Evolutionary conservation across 2,329 filamentous ascomycete species (phyloP).

Genomic region (Hypoxylon sp.): DNA sequence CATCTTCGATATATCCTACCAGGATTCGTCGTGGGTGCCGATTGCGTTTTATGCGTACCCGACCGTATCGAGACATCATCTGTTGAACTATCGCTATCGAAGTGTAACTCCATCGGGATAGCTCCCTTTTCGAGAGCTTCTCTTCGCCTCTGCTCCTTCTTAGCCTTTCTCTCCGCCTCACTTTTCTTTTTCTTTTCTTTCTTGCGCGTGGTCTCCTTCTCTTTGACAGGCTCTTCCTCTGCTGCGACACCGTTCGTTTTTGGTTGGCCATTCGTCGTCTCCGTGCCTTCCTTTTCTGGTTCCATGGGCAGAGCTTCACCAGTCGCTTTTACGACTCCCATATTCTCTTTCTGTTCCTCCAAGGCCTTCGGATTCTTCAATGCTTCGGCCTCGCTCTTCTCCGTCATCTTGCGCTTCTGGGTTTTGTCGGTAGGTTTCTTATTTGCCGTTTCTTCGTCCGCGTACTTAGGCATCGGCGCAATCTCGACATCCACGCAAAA

Average conservation of each 20-base stretch:
- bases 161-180: slow-evolving; percentile 89
- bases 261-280: slow-evolving; percentile 39
- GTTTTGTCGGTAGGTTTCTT: slow-evolving; percentile 62
- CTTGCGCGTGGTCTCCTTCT: slow-evolving; percentile 69
- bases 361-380: slow-evolving; percentile 71
- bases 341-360: slow-evolving; percentile 65
- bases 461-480: slow-evolving; percentile 82
- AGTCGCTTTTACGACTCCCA: slow-evolving; percentile 53
- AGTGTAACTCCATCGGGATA: slow-evolving; percentile 82
- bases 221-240: slow-evolving; percentile 45
- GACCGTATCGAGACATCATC: slow-evolving; percentile 44
- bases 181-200: slow-evolving; percentile 97
- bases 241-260: slow-evolving; percentile 42
- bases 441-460: slow-evolving; percentile 64
- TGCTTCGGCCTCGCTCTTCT: slow-evolving; percentile 78
- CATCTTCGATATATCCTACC: slow-evolving; percentile 92
- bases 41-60: slow-evolving; percentile 61
- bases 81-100: slow-evolving; percentile 70
- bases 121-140: slow-evolving; percentile 88
- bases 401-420: slow-evolving; percentile 69
- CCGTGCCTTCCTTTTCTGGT: slow-evolving; percentile 49
- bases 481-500: slow-evolving; percentile 99
- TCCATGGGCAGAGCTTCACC: slow-evolving; percentile 53
- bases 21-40: slow-evolving; percentile 85
- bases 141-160: slow-evolving; percentile 86